Base-by-base conservation (phyloP, 176 grass and related monocot genomes). In the Metroxylon sagu region DNA sequence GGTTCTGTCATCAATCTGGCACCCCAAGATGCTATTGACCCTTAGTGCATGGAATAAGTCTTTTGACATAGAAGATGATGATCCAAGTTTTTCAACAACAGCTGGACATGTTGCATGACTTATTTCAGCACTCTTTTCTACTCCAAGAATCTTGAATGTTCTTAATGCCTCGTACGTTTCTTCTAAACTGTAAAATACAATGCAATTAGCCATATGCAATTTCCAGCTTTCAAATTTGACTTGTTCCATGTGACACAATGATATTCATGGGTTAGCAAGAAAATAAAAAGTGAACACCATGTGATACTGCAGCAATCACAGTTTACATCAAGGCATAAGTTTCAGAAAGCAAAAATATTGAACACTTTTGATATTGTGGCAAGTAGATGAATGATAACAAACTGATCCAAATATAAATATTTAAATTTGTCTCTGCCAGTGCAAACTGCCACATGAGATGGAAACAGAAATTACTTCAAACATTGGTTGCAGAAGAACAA, bases 11-110 rank as follows among this genome's bases (percentile, higher is more conserved):
- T 55, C 69, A 43, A 80, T 64, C 16, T 64, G 49, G 64, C 82
- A 90, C 64, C 57, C 65, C 8, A 90, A 67, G 1, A 66, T 77
- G 16, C 65, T 67, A 14, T 51, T 70, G 57, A 85, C 69, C 69
- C 76, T 80, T 61, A 67, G 59, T 3, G 76, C 82, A 56, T 80
- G 72, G 65, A 86, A 86, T 56, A 85, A 83, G 72, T 90, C 82
- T 54, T 90, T 85, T 0, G 72, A 3, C 16, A 63, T 73, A 16
- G 55, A 77, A 5, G 66, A 48, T 0, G 79, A 35, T 3, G 80
- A 72, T 16, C 57, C 67, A 57, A 87, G 49, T 29, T 60, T 70
- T 16, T 77, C 52, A 18, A 71, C n/a, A 62, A 80, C 31, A 61
- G 16, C 61, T 50, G 39, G 19, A 51, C 77, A 80, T 31, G 60